phyloP scores from a whole-genome alignment of 2,329 filamentous ascomycete species.

The Fusarium continuum region DNA sequence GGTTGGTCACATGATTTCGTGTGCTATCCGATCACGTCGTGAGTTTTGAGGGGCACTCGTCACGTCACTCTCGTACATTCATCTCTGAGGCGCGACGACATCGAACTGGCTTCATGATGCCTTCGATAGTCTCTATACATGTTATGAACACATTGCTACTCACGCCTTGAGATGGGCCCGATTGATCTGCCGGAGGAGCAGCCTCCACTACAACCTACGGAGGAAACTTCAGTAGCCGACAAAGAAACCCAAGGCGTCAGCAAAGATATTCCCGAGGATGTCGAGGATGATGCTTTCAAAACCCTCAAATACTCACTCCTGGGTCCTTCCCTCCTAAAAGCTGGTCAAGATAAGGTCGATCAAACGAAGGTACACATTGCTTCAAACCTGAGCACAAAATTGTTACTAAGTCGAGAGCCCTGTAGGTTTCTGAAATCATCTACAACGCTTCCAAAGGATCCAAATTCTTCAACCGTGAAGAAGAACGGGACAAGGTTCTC shows the following conservation, averaged over 20 bases:
- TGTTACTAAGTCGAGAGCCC: slow-evolving; percentile 3
- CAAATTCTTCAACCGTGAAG: slow-evolving; percentile 94
- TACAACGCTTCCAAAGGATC: slow-evolving; percentile 97
- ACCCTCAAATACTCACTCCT: slow-evolving; percentile 90
- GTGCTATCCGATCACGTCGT: slow-evolving; percentile 31
- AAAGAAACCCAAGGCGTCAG: slow-evolving; percentile 2
- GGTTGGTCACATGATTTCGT: slow-evolving; percentile 38
- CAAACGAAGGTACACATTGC: slow-evolving; percentile 74
- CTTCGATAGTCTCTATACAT: slow-evolving; percentile 8
- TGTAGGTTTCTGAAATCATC: slow-evolving; percentile 89
- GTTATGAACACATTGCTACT: neutral
- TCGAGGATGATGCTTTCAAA: slow-evolving; percentile 31
- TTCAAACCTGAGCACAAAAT: neutral
- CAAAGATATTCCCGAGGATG: slow-evolving; percentile 9
- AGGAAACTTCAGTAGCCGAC: neutral
- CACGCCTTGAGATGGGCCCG: slow-evolving; percentile 33
- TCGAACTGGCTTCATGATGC: slow-evolving; percentile 31
- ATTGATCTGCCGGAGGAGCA: slow-evolving; percentile 20
- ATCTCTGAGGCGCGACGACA: slow-evolving; percentile 33
- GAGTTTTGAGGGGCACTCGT: slow-evolving; percentile 11
- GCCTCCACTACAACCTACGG: slow-evolving; percentile 16
- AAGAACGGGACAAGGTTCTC: slow-evolving; percentile 80
- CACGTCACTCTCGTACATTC: slow-evolving; percentile 32
- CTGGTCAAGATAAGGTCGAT: slow-evolving; percentile 92
- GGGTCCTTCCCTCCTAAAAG: slow-evolving; percentile 91